Percentiles rank a stretch among this genome's conserved stretches.
phyloP scores from a whole-genome alignment of 352 stramenopile species.

The Phytophthora crassamura region DNA sequence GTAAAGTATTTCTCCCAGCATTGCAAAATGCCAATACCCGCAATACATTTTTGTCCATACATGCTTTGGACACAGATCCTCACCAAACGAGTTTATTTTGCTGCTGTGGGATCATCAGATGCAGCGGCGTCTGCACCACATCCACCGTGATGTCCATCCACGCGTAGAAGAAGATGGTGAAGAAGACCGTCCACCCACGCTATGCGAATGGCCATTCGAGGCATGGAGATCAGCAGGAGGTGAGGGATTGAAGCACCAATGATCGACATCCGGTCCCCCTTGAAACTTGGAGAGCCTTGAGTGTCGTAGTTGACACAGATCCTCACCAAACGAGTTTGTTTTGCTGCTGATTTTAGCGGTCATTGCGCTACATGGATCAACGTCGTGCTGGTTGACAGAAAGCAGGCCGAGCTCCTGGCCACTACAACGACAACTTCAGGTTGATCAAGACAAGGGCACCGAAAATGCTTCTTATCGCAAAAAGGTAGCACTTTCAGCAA shows the following conservation, averaged over 20 bases:
- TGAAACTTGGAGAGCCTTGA: conserved; percentile 11
- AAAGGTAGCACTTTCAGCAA: conserved; percentile 50
- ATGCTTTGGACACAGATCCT: too few relatives aligned
- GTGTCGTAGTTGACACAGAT: too few relatives aligned
- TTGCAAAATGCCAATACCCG: too few relatives aligned
- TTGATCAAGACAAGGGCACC: conserved; percentile 65
- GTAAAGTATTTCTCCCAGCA: too few relatives aligned
- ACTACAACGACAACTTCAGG: conserved; percentile 78
- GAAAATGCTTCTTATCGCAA: conserved; percentile 81
- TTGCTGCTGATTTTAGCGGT: too few relatives aligned
- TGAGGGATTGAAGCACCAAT: conserved; percentile 32
- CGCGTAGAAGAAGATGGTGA: conserved; percentile 35
- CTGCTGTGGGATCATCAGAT: conserved; percentile 29
- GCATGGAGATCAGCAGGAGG: conserved; percentile 34
- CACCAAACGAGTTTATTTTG: too few relatives aligned
- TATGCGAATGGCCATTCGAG: conserved; percentile 37
- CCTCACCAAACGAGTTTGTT: too few relatives aligned
- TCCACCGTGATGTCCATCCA: conserved; percentile 43
- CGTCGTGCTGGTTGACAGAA: conserved; percentile 34
- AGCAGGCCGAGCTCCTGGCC: conserved; percentile 63
- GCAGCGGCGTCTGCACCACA: conserved; percentile 28
- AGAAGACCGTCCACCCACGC: conserved; percentile 33
- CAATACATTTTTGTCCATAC: too few relatives aligned
- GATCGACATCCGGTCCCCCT: not conserved
- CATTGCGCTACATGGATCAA: too few relatives aligned